Base-by-base conservation (phyloP, 768 basidiomycete species). In the Pleurotus eryngii region DNA sequence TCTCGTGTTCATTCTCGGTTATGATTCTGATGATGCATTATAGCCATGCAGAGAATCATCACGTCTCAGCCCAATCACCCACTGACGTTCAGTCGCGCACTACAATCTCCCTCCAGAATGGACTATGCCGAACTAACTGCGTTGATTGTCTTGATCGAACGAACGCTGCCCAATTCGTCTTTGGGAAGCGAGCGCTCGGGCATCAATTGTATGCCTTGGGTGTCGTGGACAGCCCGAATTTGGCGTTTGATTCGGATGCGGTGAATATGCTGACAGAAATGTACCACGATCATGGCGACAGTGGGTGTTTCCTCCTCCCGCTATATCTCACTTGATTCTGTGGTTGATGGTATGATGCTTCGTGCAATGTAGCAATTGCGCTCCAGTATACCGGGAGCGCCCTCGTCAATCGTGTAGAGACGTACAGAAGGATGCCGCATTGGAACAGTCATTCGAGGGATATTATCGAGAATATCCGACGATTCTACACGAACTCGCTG, bases 381-480 rank as follows among this genome's bases (percentile, higher is more conserved):
- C 76, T 97, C 60, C 96, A 99, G 67, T 99, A 99, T 65, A 97
- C 95, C 0, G 97, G 97, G 1, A 95, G 92, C 66, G 93, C 94
- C 0, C 83, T 98, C 7, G 95, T 98, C 46, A 98, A 98, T 65
- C 81, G 95, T 2, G 93, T 98, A 5, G 95, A 98, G 68, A 97
- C 92, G 1, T 98, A 98, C 65, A 85, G 95, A 42, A 83, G 93
- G 26, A 94, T 95, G 81, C 92, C 92, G 0, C 94, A 97, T 61
- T 98, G 96, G 95, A 94, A 93, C 65, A 95, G 92, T 63, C 96
- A 98, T 71, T 97, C 95, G 1, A 79, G 96, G 37, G 95, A 98
- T 68, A 92, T 98, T 65, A 92, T 95, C 61, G 95, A 97, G 72
- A 96, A 95, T 65, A 87, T 98, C 53, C 80, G 92, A 49, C 83